Base-by-base conservation (phyloP, 495 filamentous ascomycete genomes). In the Annulohypoxylon nitens region DNA sequence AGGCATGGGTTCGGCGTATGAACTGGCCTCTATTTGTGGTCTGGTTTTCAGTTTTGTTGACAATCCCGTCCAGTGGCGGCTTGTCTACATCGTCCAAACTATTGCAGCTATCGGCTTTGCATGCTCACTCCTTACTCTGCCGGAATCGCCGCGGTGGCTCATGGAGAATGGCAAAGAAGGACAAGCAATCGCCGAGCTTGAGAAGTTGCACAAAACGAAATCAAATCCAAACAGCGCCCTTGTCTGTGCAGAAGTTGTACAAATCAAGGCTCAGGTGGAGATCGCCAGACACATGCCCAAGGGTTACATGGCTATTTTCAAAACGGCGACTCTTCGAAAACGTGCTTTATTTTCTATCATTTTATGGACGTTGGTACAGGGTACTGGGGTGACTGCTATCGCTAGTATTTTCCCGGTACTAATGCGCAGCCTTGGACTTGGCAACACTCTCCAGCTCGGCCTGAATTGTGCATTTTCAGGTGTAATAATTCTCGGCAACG, bases 231-330 rank as follows among this genome's bases (percentile, higher is more conserved):
- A 61, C 10, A 55, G 69, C 34, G 47, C 69, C 16, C 62, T 71
- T 30, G 62, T 62, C 20, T 57, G 62, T 18, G 69, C 69, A 3
- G 62, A 61, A 43, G 68, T 54, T 1, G 61, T 47, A n/a, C 61
- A 64, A 25, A 65, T 65, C 34, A 70, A 70, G 26, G 51, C 67
- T 12, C 67, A 64, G 51, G 53, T 70, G 6, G 67, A 70, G 7
- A 53, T 60, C 10, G 67, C 59, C 34, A 64, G 60, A 14, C 20
- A 59, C 14, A 11, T 70, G 11, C 60, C 53, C 2, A 70, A 64
- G 53, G 61, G 68, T 4, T 70, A 36, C 33, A 16, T 57, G 14
- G 36, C 34, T 2, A 57, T 57, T 16, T 20, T 57, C 33, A 57
- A 37, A 20, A 57, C 53, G 18, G 33, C 33, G 37, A 16, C 14